Conservation (phyloP, 2,329 filamentous ascomycete genomes). For the Ceratocystis variospora region DNA sequence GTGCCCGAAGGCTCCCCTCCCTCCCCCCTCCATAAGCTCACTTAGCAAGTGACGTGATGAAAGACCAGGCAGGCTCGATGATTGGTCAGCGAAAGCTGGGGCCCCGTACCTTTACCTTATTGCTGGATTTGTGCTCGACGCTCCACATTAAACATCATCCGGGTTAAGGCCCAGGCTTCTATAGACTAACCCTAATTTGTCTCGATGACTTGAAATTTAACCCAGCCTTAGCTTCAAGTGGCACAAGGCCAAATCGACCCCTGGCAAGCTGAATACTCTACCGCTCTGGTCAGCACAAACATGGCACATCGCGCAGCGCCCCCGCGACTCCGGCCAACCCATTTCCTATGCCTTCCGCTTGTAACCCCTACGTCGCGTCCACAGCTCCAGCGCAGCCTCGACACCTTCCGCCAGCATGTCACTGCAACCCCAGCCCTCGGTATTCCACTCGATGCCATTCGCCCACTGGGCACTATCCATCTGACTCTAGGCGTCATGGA, state of each 20-base stretch:
- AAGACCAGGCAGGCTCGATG: background rate
- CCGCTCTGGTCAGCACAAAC: background rate
- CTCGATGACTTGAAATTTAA: background rate
- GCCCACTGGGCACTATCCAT: slow-evolving; percentile 69
- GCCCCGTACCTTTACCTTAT: background rate
- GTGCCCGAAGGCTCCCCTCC: too few species aligned
- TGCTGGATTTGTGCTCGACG: background rate
- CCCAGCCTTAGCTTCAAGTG: background rate
- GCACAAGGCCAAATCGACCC: background rate
- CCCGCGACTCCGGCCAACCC: slow-evolving; percentile 40
- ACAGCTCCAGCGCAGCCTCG: slow-evolving; percentile 50
- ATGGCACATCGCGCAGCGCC: background rate
- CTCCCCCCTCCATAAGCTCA: background rate
- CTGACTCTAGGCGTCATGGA: slow-evolving; percentile 80
- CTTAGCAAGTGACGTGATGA: background rate
- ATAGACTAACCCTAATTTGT: background rate
- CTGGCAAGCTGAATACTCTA: too few species aligned
- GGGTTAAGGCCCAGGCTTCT: background rate
- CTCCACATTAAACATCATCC: background rate
- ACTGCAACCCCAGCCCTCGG: slow-evolving; percentile 28
- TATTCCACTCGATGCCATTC: slow-evolving; percentile 52
- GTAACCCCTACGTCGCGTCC: slow-evolving; percentile 45
- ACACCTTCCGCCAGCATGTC: slow-evolving; percentile 47
- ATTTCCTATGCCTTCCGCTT: slow-evolving; percentile 66
- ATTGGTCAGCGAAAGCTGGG: background rate